Conservation (phyloP, 73 alveolate genomes). For the Stentor roeselii region DNA sequence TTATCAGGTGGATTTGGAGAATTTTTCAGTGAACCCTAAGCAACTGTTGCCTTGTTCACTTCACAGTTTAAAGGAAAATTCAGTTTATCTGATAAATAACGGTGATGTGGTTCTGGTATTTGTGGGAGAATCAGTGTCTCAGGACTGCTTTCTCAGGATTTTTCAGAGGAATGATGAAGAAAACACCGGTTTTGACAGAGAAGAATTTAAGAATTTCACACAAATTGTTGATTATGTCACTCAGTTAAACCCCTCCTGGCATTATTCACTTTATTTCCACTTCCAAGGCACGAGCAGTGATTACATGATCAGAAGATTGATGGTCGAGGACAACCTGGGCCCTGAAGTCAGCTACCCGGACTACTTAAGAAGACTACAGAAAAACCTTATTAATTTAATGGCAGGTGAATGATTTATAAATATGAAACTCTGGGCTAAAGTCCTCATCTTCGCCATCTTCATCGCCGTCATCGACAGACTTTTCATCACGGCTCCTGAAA, state of each 20-base stretch:
- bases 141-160: background rate
- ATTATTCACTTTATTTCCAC: background rate
- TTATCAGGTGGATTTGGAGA: background rate
- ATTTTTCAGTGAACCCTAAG: background rate
- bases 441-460: background rate
- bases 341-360: background rate
- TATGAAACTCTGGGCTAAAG: too few relatives aligned
- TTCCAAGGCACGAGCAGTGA: background rate
- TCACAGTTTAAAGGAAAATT: background rate
- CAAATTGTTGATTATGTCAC: background rate
- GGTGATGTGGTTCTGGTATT: background rate
- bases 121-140: background rate
- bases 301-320: background rate
- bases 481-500: background rate
- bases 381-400: background rate
- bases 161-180: background rate
- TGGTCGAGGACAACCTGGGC: background rate
- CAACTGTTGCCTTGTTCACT: background rate
- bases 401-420: background rate
- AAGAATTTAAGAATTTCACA: background rate
- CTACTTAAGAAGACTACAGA: background rate
- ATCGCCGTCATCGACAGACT: background rate
- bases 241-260: background rate
- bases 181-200: background rate
- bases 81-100: background rate